Base-by-base conservation (phyloP, 2,329 filamentous ascomycete species). In the Fusarium sp. region DNA sequence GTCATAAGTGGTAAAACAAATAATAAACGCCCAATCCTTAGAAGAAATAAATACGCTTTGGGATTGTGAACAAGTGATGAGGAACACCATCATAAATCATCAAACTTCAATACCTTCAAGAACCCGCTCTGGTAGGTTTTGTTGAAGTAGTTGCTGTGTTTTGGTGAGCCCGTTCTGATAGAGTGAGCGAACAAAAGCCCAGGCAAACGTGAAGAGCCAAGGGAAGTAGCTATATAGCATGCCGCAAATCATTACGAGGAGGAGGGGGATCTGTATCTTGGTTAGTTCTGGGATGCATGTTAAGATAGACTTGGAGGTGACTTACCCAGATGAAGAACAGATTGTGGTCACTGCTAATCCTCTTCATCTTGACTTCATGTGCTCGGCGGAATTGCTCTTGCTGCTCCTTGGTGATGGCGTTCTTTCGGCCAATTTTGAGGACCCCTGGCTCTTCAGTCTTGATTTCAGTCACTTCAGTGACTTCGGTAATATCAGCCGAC, bases 321-420 rank as follows among this genome's bases (percentile, higher is more conserved):
- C 85, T 78, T 87, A 92, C 90, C 91, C 91, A 93, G 77, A 93
- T 86, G 75, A 92, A 90, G 83, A 91, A 92, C 51, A 93, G 83
- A 79, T 92, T 91, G 75, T 87, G 87, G 77, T 93, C 91, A 66
- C 88, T 89, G 73, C 89, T 87, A 68, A 91, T 83, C 68, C 86
- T 87, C 86, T 92, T 92, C 76, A 91, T 84, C 80, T 89, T 91
- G 79, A 87, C 86, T 63, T 90, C 88, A 71, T 90, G 89, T 33
- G 87, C 89, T 59, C 89, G 84, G 49, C 90, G 84, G 71, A 92
- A 85, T 74, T 89, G 89, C 74, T 90, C 89, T 79, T 91, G 89
- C 79, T 92, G 90, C 78, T 91, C 90, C 78, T 87, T 88, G 36
- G 90, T 92, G 67, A 92, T 90, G 62, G 86, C 86, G 77, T 90